Evolutionary conservation across 1,284 basidiomycete genomes (phyloP), one percentile per base, ranked within the genome.

Genomic region (Schizophyllum commune): DNA sequence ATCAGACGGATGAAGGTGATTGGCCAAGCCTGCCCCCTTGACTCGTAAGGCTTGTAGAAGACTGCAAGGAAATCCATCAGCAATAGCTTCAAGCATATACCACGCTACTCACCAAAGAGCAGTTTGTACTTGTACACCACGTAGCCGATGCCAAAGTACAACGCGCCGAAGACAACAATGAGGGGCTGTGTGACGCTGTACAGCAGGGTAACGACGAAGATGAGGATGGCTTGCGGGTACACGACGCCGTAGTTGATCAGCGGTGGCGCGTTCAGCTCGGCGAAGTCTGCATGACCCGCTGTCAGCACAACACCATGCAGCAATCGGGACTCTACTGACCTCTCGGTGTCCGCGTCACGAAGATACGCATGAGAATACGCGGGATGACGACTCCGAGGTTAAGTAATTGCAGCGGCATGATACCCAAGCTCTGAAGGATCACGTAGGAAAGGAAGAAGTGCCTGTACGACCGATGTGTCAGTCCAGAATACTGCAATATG

Each of bases 81-180:
- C 32, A 20, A 47, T 13, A 56, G 8, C 53, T 32, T 32, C 7
- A 53, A 27, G 19, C 19, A 51, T 2, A 22, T 3, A 59, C 53
- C 4, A 51, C 51, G n/a, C 4, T 13, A 74, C 89, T 64, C 61
- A 94, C 94, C 91, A 69, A 97, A 97, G 1, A 98, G 79, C 2
- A 98, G 82, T 71, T 98, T 96, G 77, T 98, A 98, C 79, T 99
- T 99, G 83, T 96, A 98, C 3, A 98, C 94, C 4, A 97, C 80
- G 69, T 96, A 99, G 1, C 85, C 93, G 58, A 92, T 79, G 9
- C 94, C 96, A 70, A 99, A 99, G 75, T 99, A 99, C 52, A 96
- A 77, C 0, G 95, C 91, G 8, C 95, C 94, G 69, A 99, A 99
- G 21, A 97, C 83, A 59, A 97, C 81, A 69, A 99, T 97, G 62